These are phyloP conservation scores for Cucumis melo DNA, from an alignment of 306 rosid genomes.

Conservation along the genomic window DNA sequence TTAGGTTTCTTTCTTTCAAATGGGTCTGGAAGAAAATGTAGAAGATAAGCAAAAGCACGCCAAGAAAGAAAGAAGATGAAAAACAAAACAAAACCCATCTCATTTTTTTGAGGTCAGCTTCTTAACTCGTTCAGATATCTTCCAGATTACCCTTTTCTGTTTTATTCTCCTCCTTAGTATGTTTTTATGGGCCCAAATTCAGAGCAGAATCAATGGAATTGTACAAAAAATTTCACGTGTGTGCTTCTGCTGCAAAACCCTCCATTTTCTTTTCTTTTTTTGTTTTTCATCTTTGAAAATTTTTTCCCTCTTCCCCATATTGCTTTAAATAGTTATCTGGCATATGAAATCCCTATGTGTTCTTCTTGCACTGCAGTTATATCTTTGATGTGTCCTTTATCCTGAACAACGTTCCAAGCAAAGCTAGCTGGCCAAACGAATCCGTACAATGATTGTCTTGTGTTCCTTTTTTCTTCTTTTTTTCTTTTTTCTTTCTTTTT, in stretches of 20 bases:
- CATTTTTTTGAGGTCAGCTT: not conserved
- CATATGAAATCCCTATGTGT: conserved; percentile 17
- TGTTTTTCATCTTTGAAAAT: no score
- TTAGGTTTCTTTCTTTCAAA: not conserved
- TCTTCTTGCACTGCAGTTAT: conserved; percentile 17
- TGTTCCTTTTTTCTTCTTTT: not conserved
- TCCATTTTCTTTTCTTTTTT: not conserved
- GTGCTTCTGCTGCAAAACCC: conserved; percentile 11
- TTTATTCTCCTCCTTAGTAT: conserved; percentile 11
- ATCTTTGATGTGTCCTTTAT: conserved; percentile 30
- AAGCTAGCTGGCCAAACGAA: conserved; percentile 28
- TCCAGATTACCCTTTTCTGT: conserved; percentile 1
- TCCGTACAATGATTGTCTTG: conserved; percentile 22
- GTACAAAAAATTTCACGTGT: conserved; percentile 27
- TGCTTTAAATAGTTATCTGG: conserved; percentile 9
- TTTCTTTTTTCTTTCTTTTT: not conserved
- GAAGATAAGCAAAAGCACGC: conserved; percentile 1
- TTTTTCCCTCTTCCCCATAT: not conserved
- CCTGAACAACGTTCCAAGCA: conserved; percentile 51
- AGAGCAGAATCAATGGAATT: conserved; percentile 23
- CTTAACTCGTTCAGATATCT: not conserved
- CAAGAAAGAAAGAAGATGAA: not conserved
- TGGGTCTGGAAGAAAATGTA: not conserved
- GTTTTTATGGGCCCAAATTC: conserved; percentile 29
- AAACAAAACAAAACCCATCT: not conserved